A percentile compares a stretch with the other conserved stretches of the same genome.
Evolutionary conservation across 345 rosid genomes (phyloP).

Genomic region (Euphorbia tirucalli): DNA sequence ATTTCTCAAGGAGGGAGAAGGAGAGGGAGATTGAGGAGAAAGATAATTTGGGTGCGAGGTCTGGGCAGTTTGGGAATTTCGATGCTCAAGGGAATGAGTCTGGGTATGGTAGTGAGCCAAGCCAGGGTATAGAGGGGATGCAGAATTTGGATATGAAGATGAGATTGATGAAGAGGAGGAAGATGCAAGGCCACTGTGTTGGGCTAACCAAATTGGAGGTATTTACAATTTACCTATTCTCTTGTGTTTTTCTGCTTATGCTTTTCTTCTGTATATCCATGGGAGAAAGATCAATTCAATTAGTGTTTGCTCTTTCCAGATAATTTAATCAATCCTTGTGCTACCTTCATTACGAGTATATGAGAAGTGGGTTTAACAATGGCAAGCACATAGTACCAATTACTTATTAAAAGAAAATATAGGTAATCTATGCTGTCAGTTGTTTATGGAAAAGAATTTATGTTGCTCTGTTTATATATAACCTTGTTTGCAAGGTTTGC

Average conservation of each 20-base stretch:
- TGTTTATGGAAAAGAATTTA: not conserved
- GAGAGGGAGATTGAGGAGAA: slow-evolving; percentile 55
- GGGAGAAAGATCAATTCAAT: not conserved
- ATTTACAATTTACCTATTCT: slow-evolving; percentile 32
- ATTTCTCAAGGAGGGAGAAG: slow-evolving; percentile 49
- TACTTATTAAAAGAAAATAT: not conserved
- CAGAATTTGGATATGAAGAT: slow-evolving; percentile 90
- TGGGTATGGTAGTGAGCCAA: slow-evolving; percentile 95
- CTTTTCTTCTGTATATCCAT: not conserved
- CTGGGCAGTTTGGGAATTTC: slow-evolving; percentile 49
- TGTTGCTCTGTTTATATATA: not conserved
- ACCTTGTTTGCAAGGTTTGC: too few species aligned
- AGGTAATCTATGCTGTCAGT: not conserved
- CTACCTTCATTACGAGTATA: not conserved
- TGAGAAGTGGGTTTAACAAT: not conserved
- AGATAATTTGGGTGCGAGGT: slow-evolving; percentile 39
- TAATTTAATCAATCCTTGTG: not conserved
- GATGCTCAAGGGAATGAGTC: slow-evolving; percentile 76
- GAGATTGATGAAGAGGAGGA: slow-evolving; percentile 96
- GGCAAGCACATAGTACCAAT: not conserved
- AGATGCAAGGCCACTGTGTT: slow-evolving; percentile 65
- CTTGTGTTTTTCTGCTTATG: not conserved
- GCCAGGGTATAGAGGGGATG: slow-evolving; percentile 97
- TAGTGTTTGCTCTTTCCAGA: not conserved
- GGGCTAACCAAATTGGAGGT: slow-evolving; percentile 76